Evolutionary conservation across 306 rosid genomes (phyloP).

Genomic region (Cucurbita pepo): DNA sequence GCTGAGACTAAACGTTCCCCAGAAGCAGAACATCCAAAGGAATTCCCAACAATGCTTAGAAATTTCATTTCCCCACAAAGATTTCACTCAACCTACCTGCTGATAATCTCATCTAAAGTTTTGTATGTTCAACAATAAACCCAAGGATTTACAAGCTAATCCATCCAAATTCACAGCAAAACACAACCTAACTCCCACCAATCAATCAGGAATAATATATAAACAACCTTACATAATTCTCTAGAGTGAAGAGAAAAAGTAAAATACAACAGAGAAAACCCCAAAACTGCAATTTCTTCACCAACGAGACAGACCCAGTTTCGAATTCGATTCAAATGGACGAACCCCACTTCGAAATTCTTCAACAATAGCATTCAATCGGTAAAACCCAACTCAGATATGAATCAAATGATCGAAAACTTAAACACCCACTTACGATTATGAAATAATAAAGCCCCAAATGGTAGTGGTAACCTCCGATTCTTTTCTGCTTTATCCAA

Average conservation of each 20-base stretch:
- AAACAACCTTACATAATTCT: not conserved
- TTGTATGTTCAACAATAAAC: not conserved
- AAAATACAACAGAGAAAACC: not conserved
- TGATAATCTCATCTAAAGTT: not conserved
- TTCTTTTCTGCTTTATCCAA: not conserved
- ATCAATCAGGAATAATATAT: not conserved
- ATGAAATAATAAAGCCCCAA: not conserved
- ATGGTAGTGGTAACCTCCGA: not conserved
- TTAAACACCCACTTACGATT: not conserved
- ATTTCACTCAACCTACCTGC: not conserved
- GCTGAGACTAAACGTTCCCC: constrained; percentile 97
- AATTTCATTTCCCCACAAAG: constrained; percentile 31
- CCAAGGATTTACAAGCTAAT: not conserved
- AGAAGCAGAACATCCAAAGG: constrained; percentile 97
- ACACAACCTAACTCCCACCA: constrained; percentile 2
- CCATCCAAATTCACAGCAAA: not conserved
- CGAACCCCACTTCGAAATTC: not conserved
- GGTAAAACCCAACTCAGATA: not conserved
- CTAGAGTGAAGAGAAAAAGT: not conserved
- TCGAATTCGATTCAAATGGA: not conserved
- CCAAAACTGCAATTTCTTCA: not conserved
- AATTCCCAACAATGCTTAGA: constrained; percentile 80
- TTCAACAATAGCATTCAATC: not conserved
- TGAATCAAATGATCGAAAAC: not conserved
- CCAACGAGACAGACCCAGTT: not conserved